Percentiles rank a stretch among this genome's conserved stretches.
phyloP scores from a whole-genome alignment of 2,329 filamentous ascomycete species.

The Epichloe typhina region DNA sequence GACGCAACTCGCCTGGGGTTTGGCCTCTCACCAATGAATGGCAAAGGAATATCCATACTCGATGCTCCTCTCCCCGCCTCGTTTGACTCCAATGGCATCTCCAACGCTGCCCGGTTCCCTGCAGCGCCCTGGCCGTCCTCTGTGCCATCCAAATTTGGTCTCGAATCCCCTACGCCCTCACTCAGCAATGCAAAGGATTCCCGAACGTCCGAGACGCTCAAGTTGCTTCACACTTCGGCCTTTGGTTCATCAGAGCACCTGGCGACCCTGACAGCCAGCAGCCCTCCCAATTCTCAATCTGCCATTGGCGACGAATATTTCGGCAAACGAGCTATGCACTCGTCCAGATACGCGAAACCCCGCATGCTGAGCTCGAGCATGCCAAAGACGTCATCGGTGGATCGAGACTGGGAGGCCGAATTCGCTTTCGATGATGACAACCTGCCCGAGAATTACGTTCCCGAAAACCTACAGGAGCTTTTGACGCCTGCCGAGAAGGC shows the following conservation, averaged over 20 bases:
- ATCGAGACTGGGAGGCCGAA: constrained; percentile 50
- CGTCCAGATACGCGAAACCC: constrained; percentile 54
- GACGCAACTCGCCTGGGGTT: constrained; percentile 46
- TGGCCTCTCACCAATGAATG: constrained; percentile 63
- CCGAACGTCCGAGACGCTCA: constrained; percentile 49
- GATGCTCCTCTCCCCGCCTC: constrained; percentile 88
- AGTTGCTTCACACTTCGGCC: constrained; percentile 51
- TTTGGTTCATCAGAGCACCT: constrained; percentile 56
- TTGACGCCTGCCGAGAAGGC: constrained; percentile 56
- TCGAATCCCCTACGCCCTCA: constrained; percentile 74
- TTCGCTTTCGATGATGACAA: constrained; percentile 68
- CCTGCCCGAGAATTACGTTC: constrained; percentile 48
- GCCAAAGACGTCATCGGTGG: constrained; percentile 49
- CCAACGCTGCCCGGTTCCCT: constrained; percentile 70
- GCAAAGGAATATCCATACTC: constrained; percentile 68
- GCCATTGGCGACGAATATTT: constrained; percentile 45
- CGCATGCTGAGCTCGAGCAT: constrained; percentile 55
- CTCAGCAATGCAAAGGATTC: constrained; percentile 48
- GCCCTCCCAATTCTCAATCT: constrained; percentile 40
- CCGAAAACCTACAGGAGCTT: constrained; percentile 53
- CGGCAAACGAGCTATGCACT: constrained; percentile 58
- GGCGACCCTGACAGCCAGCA: constrained; percentile 30
- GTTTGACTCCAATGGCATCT: constrained; percentile 92
- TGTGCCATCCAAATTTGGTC: constrained; percentile 78
- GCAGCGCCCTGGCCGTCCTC: constrained; percentile 79